Evolutionary conservation across 2,329 filamentous ascomycete species (phyloP), one percentile per base, ranked within the genome.

Genomic region (Basipetospora chlamydospora): DNA sequence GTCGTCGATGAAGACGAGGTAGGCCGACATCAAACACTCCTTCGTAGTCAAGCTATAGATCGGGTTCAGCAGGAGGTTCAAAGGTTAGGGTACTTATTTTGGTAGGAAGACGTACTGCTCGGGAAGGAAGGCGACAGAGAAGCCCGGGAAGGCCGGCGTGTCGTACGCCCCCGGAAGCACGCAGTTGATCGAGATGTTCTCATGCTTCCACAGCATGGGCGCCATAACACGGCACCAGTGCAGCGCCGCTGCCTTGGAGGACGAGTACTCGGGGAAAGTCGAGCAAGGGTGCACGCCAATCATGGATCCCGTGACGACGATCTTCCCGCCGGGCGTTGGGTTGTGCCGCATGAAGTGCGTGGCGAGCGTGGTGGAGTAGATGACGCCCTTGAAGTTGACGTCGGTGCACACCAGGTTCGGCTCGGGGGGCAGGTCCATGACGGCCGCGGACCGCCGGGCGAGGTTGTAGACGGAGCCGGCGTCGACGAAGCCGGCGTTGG

Each of bases 281-380:
- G 49, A 42, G 40, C 63, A 58, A 1, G 66, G 62, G 33, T 60
- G 59, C 1, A 67, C 42, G 1, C 51, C 60, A 2, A 59, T 57
- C 39, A 61, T 56, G 40, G 58, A 64, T 2, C 55, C 53, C 1
- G 63, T 67, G 2, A 57, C 53, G 9, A 66, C 49, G 36, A 67
- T 63, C 38, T 51, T 57, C 1, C 63, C 64, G 2, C 60, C 61
- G 0, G 56, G 55, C 0, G 46, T 47, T 3, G 49, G 44, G 39
- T 68, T 70, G 39, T 66, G 58, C 10, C 64, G 55, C 66, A 70
- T 70, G 46, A 67, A 70, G 43, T 70, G 64, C 8, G 60, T 62
- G 1, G 67, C 63, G 7, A 70, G 51, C 38, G 59, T 56, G 2
- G 58, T 61, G 4, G 64, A 63, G 38, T 68, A 68, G 0, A 70